Evolutionary conservation across 2,329 filamentous ascomycete species (phyloP).

Genomic region (Eutypella sp.): DNA sequence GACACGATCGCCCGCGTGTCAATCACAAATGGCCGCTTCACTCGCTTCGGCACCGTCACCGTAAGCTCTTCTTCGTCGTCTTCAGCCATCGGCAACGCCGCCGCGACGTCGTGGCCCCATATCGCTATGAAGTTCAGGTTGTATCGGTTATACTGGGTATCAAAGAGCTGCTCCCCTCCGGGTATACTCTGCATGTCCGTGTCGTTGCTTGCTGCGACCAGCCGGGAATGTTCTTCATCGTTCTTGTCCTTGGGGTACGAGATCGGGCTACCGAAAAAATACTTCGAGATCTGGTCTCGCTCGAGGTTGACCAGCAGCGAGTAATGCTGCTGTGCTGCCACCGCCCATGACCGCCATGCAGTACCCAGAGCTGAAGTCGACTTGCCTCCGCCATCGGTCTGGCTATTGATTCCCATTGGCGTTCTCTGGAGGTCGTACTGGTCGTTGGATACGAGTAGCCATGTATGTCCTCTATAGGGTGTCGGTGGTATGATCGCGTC

Average conservation of each 20-base stretch:
- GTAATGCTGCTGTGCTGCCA: conserved; percentile 44
- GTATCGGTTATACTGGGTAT: conserved; percentile 44
- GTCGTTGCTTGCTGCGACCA: background rate
- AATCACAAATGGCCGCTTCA: conserved; percentile 41
- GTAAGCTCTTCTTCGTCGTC: conserved; percentile 43
- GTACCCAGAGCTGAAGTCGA: conserved; percentile 34
- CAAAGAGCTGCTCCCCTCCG: conserved; percentile 33
- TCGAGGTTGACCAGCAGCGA: conserved; percentile 48
- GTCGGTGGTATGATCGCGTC: conserved; percentile 28
- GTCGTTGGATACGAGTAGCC: conserved; percentile 41
- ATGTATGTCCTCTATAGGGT: conserved; percentile 41
- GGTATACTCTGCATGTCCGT: conserved; percentile 1
- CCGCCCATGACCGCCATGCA: conserved; percentile 43
- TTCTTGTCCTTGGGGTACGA: conserved; percentile 17
- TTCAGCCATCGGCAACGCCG: conserved; percentile 38
- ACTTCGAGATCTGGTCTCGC: conserved; percentile 36
- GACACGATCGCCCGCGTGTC: conserved; percentile 49
- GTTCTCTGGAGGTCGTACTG: conserved; percentile 42
- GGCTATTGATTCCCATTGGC: conserved; percentile 40
- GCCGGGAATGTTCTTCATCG: background rate
- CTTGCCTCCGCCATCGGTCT: conserved; percentile 17
- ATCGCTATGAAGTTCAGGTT: conserved; percentile 52
- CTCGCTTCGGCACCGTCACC: conserved; percentile 32
- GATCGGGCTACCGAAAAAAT: conserved; percentile 38
- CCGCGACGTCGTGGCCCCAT: conserved; percentile 46